Base-by-base conservation (phyloP, 2,329 filamentous ascomycete genomes). In the Cercospora sp. region DNA sequence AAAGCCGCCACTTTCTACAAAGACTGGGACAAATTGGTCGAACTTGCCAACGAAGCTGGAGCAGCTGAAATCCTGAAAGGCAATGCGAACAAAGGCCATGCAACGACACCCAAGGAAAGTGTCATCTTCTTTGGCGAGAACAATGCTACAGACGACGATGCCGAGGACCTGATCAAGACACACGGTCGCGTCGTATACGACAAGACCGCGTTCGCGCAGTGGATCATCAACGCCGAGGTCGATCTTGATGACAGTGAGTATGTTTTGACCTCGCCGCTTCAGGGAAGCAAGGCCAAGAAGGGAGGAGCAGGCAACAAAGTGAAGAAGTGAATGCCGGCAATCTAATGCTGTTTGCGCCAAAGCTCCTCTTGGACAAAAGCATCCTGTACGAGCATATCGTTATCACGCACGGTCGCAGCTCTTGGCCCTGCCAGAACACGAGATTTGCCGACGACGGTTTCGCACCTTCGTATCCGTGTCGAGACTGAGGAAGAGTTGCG, bases 121-220 rank as follows among this genome's bases (percentile, higher is more conserved):
- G 72, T 72, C 7, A 74, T 84, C 23, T 73, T 83, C 13, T 74
- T 85, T n/a, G 82, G 79, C 1, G 69, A 69, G 0, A 75, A 77
- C 9, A 72, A 79, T 16, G 31, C 59, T 4, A 71, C 72, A 0
- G 82, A 84, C 65, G 60, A 68, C 4, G 79, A 83, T 33, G 77
- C 74, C 4, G 67, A 73, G 1, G 72, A 69, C 4, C 67, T 84
- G 23, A 69, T 75, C 6, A 72, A 79, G 12, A 71, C 77, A 0
- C 78, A 78, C 1, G 79, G 78, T 0, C 68, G 75, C n/a, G 72
- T 62, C 5, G 78, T 80, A 57, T 84, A 80, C 60, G 75, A 75
- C n/a, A 82, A 80, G 69, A 80, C 83, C 39, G 72, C 85, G 2
- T 70, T 85, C 12, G 76, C 79, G 0, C 75, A 79, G 48, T 80